Base-by-base conservation (phyloP, 139 green algal genomes). In the Tetradesmus lagerheimii region DNA sequence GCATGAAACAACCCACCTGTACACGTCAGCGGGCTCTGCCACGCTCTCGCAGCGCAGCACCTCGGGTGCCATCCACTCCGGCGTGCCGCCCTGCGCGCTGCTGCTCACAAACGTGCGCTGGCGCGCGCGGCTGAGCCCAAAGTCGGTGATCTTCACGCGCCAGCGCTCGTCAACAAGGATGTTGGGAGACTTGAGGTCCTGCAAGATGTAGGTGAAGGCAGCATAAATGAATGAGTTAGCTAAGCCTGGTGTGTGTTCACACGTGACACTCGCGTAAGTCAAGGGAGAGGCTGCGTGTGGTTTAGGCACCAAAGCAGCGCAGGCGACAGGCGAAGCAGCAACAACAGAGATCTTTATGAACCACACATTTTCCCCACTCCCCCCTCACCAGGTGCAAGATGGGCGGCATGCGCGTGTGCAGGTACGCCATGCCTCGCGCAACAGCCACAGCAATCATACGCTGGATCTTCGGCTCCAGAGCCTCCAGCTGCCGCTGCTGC, bases 61-160 rank as follows among this genome's bases (percentile, higher is more conserved):
- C 91, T 98, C 96, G 11, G 97, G 97, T 14, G 97, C 94, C 96
- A 97, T 99, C 95, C 97, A 99, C 88, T 97, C 92, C 4, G 95
- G 91, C 15, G 92, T 95, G 31, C 91, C 93, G 14, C 88, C 89
- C 79, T 90, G 86, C 80, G 86, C 86, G 34, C 31, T 84, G 86
- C 74, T 90, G 45, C n/a, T 90, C 27, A 93, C 87, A 43, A 89
- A 94, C 15, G 92, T 93, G 45, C 45, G 80, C 45, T 91, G 85
- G 23, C 90, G 85, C 6, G 89, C 81, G 35, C 93, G 91, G 4
- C 85, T 91, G 27, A 97, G 92, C 1, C 95, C 95, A 89, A 97
- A 97, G 88, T 97, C 94, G 43, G 90, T 94, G 14, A 98, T 91
- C 84, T 98, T 98, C 27, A 98, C 89, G 0, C 94, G 91, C 91